Percentiles rank a stretch among this genome's conserved stretches.
Conservation (phyloP, 768 basidiomycete species). For the Neoboletus subvelutipes region DNA sequence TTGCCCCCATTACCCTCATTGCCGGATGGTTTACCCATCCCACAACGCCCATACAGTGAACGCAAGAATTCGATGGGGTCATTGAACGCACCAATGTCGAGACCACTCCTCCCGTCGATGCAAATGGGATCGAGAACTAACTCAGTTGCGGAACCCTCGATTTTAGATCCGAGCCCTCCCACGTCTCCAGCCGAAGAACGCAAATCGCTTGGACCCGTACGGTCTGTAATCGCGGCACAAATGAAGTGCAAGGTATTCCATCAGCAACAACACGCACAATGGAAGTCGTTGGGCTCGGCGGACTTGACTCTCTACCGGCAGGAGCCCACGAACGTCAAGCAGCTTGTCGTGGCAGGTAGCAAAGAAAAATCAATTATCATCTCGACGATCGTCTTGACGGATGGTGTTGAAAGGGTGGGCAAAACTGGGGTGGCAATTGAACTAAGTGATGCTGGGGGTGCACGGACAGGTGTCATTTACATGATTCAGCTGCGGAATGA, state of each 20-base stretch:
- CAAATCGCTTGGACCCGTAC: slow-evolving; percentile 61
- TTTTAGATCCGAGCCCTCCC: slow-evolving; percentile 79
- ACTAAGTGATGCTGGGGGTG: slow-evolving; percentile 80
- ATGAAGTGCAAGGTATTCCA: slow-evolving; percentile 99
- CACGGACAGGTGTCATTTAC: slow-evolving; percentile 90
- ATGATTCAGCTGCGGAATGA: slow-evolving; percentile 97
- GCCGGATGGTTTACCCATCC: slow-evolving; percentile 34
- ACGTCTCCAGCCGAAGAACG: slow-evolving; percentile 69
- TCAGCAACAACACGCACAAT: slow-evolving; percentile 94
- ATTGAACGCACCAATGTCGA: slow-evolving; percentile 40
- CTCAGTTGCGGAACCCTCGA: slow-evolving; percentile 52
- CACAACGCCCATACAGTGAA: slow-evolving; percentile 25
- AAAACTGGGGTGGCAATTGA: slow-evolving; percentile 98
- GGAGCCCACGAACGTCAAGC: slow-evolving; percentile 86
- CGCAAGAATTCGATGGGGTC: slow-evolving; percentile 21
- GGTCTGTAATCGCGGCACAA: slow-evolving; percentile 76
- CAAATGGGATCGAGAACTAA: slow-evolving; percentile 51
- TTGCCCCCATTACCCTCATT: slow-evolving; percentile 40
- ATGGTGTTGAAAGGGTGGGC: slow-evolving; percentile 97
- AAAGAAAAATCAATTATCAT: slow-evolving; percentile 78
- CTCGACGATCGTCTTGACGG: slow-evolving; percentile 92
- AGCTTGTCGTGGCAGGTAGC: slow-evolving; percentile 87
- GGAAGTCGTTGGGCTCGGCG: slow-evolving; percentile 92
- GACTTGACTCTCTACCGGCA: slow-evolving; percentile 85
- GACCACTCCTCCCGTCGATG: slow-evolving; percentile 63